A percentile compares a stretch with the other conserved stretches of the same genome.
phyloP scores from a whole-genome alignment of 495 filamentous ascomycete species.

The Aspergillus sclerotioniger region DNA sequence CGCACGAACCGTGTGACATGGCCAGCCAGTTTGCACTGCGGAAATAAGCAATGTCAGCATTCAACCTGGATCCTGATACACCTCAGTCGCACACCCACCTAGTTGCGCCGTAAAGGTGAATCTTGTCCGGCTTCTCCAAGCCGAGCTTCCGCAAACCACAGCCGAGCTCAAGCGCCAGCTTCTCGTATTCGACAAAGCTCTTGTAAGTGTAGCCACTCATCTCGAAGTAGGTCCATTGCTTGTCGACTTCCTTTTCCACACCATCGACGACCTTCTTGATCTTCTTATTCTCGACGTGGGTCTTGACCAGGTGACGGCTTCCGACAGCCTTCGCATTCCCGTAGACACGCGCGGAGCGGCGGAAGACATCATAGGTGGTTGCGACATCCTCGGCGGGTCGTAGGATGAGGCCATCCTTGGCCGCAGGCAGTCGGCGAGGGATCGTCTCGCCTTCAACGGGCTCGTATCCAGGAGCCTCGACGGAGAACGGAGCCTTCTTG shows the following conservation, averaged over 20 bases:
- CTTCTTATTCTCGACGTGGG: constrained; percentile 91
- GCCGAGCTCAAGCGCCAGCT: constrained; percentile 68
- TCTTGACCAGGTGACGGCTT: constrained; percentile 74
- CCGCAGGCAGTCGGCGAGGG: constrained; percentile 72
- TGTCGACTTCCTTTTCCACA: constrained; percentile 82
- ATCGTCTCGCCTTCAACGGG: constrained; percentile 85
- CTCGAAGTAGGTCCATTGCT: constrained; percentile 96
- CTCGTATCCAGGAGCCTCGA: constrained; percentile 72
- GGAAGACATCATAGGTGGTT: constrained; percentile 88
- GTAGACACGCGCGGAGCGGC: constrained; percentile 71
- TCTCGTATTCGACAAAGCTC: constrained; percentile 86
- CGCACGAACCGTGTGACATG: constrained; percentile 60
- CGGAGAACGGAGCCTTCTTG: constrained; percentile 64
- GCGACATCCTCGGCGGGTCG: constrained; percentile 67
- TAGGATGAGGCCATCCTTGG: constrained; percentile 66
- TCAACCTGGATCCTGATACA: neutral
- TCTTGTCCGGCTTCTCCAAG: constrained; percentile 64
- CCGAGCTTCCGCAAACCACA: constrained; percentile 78
- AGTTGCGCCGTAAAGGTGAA: constrained; percentile 90
- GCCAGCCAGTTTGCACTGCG: constrained; percentile 71
- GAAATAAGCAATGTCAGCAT: constrained; percentile 9
- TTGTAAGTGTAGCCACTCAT: constrained; percentile 83
- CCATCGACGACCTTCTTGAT: constrained; percentile 96
- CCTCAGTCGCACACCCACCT: constrained; percentile 44
- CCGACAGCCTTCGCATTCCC: constrained; percentile 88